Percentiles rank a stretch among this genome's conserved stretches.
phyloP scores from a whole-genome alignment of 345 rosid species.

The Pelargonium nanum region DNA sequence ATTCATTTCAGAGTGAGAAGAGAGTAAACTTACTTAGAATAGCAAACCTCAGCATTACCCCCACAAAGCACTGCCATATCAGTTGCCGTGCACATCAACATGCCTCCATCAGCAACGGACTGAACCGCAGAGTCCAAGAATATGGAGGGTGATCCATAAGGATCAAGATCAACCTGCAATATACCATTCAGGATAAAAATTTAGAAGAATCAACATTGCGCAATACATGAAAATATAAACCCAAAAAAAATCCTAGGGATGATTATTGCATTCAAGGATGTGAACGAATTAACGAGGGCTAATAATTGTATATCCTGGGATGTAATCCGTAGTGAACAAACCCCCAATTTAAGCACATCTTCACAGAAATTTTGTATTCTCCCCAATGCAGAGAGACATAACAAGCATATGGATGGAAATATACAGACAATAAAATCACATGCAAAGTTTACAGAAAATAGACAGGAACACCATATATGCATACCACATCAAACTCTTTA shows the following conservation, averaged over 20 bases:
- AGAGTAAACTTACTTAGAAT: constrained; percentile 75
- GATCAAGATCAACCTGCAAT: constrained; percentile 97
- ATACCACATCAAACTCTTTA: constrained; percentile 94
- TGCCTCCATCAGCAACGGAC: constrained; percentile 88
- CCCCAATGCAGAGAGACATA: no score
- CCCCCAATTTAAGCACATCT: no score
- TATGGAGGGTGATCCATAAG: constrained; percentile 92
- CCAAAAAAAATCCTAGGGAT: neutral
- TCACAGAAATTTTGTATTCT: no score
- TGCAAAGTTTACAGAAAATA: no score
- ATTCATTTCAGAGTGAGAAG: neutral
- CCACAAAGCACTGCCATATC: constrained; percentile 99
- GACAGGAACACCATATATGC: neutral
- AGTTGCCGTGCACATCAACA: constrained; percentile 97
- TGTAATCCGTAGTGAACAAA: no score
- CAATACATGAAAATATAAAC: neutral
- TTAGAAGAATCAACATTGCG: neutral
- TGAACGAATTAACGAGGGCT: neutral
- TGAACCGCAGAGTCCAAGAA: constrained; percentile 97
- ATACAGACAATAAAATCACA: no score
- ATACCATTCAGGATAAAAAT: constrained; percentile 10
- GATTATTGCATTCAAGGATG: constrained; percentile 4
- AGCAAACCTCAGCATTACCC: constrained; percentile 97
- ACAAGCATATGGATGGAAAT: no score
- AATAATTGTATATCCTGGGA: no score